Conservation (phyloP, 2,329 filamentous ascomycete species). For the Fusarium nygamai region DNA sequence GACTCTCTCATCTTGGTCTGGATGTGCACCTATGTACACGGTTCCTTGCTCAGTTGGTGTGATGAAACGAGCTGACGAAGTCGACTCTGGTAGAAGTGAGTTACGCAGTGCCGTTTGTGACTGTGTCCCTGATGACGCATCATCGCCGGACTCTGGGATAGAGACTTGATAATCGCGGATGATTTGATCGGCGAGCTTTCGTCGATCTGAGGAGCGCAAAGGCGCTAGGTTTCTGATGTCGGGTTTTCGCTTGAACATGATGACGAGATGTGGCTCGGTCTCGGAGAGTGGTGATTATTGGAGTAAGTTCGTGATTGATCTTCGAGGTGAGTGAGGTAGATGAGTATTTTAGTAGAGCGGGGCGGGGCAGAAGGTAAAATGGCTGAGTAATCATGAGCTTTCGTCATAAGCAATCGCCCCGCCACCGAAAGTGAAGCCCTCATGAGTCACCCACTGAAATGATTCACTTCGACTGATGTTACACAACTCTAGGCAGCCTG, state of each 20-base stretch:
- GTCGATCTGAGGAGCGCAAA: conserved; percentile 36
- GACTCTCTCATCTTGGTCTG: conserved; percentile 33
- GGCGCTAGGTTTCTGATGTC: conserved; percentile 39
- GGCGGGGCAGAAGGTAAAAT: conserved; percentile 2
- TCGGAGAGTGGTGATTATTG: too few species aligned
- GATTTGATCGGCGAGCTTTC: conserved; percentile 38
- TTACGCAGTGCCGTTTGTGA: conserved; percentile 30
- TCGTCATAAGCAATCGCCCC: background rate
- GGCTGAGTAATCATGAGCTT: conserved; percentile 21
- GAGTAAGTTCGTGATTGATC: background rate
- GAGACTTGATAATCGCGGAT: conserved; percentile 38
- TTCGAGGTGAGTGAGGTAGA: background rate
- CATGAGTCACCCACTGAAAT: background rate
- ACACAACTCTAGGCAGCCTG: background rate
- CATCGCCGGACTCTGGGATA: conserved; percentile 17
- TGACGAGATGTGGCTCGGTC: background rate
- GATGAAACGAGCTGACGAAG: conserved; percentile 37
- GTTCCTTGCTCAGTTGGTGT: conserved; percentile 32
- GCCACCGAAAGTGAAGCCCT: background rate
- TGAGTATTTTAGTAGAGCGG: conserved; percentile 13
- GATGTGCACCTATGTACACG: conserved; percentile 32
- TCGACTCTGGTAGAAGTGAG: conserved; percentile 36
- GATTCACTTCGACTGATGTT: background rate
- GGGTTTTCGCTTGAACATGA: conserved; percentile 38
- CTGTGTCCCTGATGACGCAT: conserved; percentile 26